A percentile compares a stretch with the other conserved stretches of the same genome.
Evolutionary conservation across 208 protist genomes (phyloP).

Genomic region (Acanthamoeba lenticulata): DNA sequence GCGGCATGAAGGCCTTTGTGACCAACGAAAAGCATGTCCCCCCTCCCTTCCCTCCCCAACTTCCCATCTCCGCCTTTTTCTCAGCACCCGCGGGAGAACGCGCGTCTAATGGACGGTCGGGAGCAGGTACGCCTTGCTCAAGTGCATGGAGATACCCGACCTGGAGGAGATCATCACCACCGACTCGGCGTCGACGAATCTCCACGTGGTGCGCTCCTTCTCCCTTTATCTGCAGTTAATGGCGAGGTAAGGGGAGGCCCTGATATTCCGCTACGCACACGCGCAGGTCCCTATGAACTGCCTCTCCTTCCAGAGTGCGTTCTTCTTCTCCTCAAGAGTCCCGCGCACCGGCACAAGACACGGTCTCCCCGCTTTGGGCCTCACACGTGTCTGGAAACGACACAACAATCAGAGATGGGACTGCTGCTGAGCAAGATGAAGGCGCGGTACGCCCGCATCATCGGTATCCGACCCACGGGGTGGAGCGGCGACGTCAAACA

Average conservation of each 20-base stretch:
- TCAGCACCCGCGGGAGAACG: not conserved
- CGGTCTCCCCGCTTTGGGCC: too few species aligned
- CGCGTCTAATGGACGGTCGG: not conserved
- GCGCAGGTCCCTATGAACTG: constrained; percentile 28
- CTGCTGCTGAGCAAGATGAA: constrained; percentile 14
- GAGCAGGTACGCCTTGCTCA: not conserved
- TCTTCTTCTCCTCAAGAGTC: not conserved
- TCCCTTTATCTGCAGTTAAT: too few species aligned
- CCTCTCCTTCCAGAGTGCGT: constrained; percentile 23
- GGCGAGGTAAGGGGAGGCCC: too few species aligned
- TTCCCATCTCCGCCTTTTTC: not conserved
- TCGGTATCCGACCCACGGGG: constrained; percentile 30
- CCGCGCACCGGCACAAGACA: too few species aligned
- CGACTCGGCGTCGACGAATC: not conserved
- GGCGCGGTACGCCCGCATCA: not conserved
- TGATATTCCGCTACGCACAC: not conserved
- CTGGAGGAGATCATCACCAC: constrained; percentile 16
- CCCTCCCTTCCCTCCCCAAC: not conserved
- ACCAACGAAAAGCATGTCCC: constrained; percentile 11
- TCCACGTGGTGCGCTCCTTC: constrained; percentile 13
- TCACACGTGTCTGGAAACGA: too few species aligned
- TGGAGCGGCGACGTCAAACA: constrained; percentile 8
- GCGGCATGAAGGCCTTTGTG: constrained; percentile 25
- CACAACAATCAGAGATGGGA: constrained; percentile 50
- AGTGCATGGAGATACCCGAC: constrained; percentile 45